Evolutionary conservation across 2,329 filamentous ascomycete species (phyloP).

Genomic region (Cadophora luteo-olivacea): DNA sequence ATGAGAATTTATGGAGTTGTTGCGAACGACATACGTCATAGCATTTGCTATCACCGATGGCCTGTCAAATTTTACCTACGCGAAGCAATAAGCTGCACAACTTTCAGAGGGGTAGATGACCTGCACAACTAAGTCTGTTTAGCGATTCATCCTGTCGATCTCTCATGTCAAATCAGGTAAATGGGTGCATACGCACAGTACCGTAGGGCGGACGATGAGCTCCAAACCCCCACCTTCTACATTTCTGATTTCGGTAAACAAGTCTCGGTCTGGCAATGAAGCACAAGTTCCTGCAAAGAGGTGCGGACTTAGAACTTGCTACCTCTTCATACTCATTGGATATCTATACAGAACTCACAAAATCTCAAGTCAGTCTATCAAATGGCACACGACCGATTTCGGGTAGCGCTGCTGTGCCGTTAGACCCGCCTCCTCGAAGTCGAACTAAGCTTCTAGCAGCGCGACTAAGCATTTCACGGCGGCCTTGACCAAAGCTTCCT

Average conservation of each 20-base stretch:
- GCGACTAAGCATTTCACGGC: conserved; percentile 20
- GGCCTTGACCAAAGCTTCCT: conserved; percentile 20
- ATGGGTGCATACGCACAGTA: too few species aligned
- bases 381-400: conserved; percentile 7
- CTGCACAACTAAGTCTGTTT: neutral
- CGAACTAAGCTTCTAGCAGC: conserved; percentile 26
- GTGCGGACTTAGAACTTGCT: too few species aligned
- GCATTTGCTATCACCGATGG: neutral
- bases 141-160: neutral
- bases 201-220: too few species aligned
- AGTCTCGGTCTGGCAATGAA: neutral
- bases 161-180: conserved; percentile 7
- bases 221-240: neutral
- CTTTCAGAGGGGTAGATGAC: neutral
- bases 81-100: neutral
- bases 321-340: neutral
- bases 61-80: neutral
- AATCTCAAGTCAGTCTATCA: neutral
- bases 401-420: conserved; percentile 4
- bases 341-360: neutral
- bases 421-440: conserved; percentile 3
- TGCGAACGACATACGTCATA: neutral
- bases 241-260: neutral
- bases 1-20: conserved; percentile 1
- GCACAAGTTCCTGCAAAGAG: neutral